phyloP scores from a whole-genome alignment of 768 basidiomycete genomes.

The Mycena latifolia region DNA sequence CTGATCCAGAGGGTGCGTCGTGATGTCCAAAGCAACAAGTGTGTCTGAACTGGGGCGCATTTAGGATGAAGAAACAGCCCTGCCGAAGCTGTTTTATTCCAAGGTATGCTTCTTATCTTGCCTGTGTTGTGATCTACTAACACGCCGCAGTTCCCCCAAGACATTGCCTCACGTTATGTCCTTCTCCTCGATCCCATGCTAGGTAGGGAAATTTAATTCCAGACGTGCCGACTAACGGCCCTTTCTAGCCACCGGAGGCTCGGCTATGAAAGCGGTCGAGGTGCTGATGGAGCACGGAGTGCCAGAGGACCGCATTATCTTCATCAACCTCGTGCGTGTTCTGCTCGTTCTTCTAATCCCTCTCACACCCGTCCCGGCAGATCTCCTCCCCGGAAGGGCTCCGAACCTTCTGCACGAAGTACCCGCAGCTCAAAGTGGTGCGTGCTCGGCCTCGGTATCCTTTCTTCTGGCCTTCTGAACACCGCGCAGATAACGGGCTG shows the following conservation, averaged over 20 bases:
- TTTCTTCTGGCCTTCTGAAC: constrained; percentile 4
- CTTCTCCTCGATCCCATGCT: constrained; percentile 98
- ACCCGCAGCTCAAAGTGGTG: constrained; percentile 83
- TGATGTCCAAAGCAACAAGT: background rate
- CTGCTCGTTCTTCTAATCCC: constrained; percentile 6
- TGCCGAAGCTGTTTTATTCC: constrained; percentile 93
- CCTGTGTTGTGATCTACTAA: background rate
- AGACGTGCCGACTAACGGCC: background rate
- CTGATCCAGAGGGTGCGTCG: constrained; percentile 88
- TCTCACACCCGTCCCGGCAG: constrained; percentile 53
- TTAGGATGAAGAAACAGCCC: constrained; percentile 94
- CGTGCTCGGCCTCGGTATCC: constrained; percentile 42
- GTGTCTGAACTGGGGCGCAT: constrained; percentile 1
- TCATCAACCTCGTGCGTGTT: constrained; percentile 84
- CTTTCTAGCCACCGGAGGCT: constrained; percentile 88
- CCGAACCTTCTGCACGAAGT: constrained; percentile 79
- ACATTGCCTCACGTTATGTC: constrained; percentile 92
- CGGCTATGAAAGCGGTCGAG: constrained; percentile 97
- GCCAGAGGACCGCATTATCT: constrained; percentile 94
- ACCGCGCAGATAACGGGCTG: constrained; percentile 87
- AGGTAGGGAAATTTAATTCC: constrained; percentile 60
- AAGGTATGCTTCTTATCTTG: constrained; percentile 59
- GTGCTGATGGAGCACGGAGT: constrained; percentile 93
- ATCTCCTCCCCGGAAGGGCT: constrained; percentile 94
- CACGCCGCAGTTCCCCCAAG: constrained; percentile 81